Conservation (phyloP, 352 stramenopile genomes). For the Phytophthora palmivora region DNA sequence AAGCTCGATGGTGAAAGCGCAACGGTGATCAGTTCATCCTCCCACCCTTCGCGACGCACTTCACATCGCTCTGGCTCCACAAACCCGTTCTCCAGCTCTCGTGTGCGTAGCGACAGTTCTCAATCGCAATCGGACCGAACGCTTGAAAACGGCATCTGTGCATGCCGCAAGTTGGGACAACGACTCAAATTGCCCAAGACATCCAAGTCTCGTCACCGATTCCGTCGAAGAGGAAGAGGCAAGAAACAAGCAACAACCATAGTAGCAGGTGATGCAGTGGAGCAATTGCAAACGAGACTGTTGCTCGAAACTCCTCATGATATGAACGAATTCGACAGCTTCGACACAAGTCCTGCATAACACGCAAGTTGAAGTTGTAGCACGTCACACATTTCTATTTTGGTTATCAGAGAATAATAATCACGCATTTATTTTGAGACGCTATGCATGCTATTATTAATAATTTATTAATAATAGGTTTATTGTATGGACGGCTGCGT, state of each 20-base stretch:
- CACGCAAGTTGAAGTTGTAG: constrained; percentile 6
- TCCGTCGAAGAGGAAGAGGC: constrained; percentile 46
- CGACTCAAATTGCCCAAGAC: constrained; percentile 52
- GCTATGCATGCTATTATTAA: constrained; percentile 67
- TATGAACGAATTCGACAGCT: constrained; percentile 52
- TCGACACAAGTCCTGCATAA: constrained; percentile 33
- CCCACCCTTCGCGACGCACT: constrained; percentile 19
- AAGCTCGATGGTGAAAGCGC: constrained; percentile 26
- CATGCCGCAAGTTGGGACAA: constrained; percentile 67
- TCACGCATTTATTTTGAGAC: no score
- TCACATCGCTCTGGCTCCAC: constrained; percentile 57
- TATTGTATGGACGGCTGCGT: no score
- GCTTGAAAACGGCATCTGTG: constrained; percentile 53
- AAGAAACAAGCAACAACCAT: constrained; percentile 23
- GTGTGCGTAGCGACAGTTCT: constrained; percentile 33
- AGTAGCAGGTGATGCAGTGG: constrained; percentile 16
- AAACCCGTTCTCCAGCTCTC: constrained; percentile 34
- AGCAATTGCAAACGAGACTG: constrained; percentile 54
- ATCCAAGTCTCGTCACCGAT: constrained; percentile 38
- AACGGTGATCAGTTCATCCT: constrained; percentile 28
- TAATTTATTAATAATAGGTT: no score
- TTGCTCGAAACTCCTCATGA: constrained; percentile 49
- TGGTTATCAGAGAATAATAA: no score
- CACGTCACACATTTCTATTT: not conserved
- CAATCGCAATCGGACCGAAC: constrained; percentile 52